These are phyloP conservation scores for Termitomyces sp. DNA, from an alignment of 768 basidiomycete species.

Conservation along the genomic window DNA sequence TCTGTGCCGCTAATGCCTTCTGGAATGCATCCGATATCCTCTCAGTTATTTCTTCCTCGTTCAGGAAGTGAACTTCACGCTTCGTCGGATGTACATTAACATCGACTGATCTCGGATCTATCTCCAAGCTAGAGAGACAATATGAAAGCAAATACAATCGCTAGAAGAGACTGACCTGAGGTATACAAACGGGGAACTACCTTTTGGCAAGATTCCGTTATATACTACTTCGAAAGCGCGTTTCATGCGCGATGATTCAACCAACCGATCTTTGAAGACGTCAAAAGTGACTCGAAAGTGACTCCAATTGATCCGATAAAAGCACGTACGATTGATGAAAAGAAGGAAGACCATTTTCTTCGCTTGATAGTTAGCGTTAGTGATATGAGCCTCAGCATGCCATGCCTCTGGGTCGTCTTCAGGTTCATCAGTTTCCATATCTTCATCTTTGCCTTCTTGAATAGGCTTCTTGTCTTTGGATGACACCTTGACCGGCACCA, in stretches of 20 bases:
- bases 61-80: slow-evolving; percentile 90
- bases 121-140: slow-evolving; percentile 50
- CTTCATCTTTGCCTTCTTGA: slow-evolving; percentile 19
- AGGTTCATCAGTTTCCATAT: slow-evolving; percentile 23
- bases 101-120: slow-evolving; percentile 86
- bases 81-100: slow-evolving; percentile 99
- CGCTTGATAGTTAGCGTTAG: slow-evolving; percentile 83
- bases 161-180: slow-evolving; percentile 55
- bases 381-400: slow-evolving; percentile 71
- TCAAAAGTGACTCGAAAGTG: not conserved
- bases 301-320: not conserved
- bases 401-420: slow-evolving; percentile 46
- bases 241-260: slow-evolving; percentile 85
- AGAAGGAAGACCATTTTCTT: slow-evolving; percentile 83
- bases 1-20: slow-evolving; percentile 52
- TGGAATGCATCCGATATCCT: slow-evolving; percentile 72
- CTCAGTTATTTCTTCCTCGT: slow-evolving; percentile 84
- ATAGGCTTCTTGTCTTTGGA: slow-evolving; percentile 18
- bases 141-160: not conserved
- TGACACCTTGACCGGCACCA: slow-evolving; percentile 43
- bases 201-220: slow-evolving; percentile 82
- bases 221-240: slow-evolving; percentile 86
- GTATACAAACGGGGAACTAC: slow-evolving; percentile 87
- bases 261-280: slow-evolving; percentile 67
- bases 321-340: slow-evolving; percentile 86